phyloP scores from a whole-genome alignment of 345 rosid genomes.

The Acer yangbiense region DNA sequence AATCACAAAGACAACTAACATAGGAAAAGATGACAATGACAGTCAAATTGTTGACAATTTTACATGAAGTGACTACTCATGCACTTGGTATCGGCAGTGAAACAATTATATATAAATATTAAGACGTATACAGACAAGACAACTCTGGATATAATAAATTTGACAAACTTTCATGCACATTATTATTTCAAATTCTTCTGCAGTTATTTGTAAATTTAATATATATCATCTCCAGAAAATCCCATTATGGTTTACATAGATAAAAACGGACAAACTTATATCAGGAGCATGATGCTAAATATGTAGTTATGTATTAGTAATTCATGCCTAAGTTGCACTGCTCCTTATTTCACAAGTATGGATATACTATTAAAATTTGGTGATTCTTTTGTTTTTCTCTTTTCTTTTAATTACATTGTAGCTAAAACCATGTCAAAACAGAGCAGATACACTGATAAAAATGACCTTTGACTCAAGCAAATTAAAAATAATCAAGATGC shows the following conservation, averaged over 20 bases:
- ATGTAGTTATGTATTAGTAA: neutral
- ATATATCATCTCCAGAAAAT: neutral
- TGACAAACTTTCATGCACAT: neutral
- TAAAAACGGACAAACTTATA: neutral
- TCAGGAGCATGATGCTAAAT: neutral
- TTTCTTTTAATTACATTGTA: neutral
- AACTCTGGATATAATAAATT: no score
- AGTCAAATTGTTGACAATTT: no score
- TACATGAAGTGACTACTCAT: no score
- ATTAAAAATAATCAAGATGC: neutral
- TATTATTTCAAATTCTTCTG: neutral
- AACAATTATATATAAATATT: no score
- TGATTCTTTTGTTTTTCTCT: neutral
- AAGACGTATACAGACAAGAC: no score
- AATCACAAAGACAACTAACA: no score
- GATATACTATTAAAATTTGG: neutral
- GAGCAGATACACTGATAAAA: neutral
- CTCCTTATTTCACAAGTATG: neutral
- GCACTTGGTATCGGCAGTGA: no score
- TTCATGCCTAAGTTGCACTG: neutral
- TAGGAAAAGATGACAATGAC: no score
- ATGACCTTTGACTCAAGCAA: neutral
- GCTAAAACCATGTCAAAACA: neutral
- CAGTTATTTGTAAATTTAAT: conserved; percentile 5
- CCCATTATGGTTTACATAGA: neutral